phyloP scores from a whole-genome alignment of 305 asterid genomes.

The Solanum hybrid region DNA sequence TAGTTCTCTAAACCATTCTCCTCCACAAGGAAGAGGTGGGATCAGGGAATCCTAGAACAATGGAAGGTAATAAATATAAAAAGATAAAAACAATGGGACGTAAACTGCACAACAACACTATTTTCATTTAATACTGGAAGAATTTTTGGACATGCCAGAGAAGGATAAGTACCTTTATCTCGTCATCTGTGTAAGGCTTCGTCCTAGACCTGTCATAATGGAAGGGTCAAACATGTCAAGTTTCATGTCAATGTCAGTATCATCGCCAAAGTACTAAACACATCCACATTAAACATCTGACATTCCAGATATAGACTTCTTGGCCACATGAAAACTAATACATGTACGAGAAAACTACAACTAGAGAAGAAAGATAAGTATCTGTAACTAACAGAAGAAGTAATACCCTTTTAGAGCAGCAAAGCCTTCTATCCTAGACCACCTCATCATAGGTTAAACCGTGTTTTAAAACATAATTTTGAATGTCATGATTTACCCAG shows the following conservation, averaged over 20 bases:
- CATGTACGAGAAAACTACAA: background rate
- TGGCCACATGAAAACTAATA: background rate
- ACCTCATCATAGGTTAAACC: background rate
- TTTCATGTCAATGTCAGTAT: slow-evolving; percentile 1
- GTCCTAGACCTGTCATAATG: slow-evolving; percentile 26
- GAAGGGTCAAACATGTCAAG: slow-evolving; percentile 17
- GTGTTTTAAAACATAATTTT: background rate
- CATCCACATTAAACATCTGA: background rate
- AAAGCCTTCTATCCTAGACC: background rate
- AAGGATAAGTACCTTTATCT: slow-evolving; percentile 60
- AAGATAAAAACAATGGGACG: background rate
- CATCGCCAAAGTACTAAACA: background rate
- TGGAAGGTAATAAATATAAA: background rate
- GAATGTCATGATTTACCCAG: background rate
- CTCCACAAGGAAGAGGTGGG: background rate
- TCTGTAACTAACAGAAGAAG: background rate
- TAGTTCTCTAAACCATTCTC: background rate
- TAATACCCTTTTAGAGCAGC: background rate
- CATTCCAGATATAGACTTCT: background rate
- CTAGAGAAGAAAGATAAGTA: background rate
- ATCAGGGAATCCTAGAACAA: background rate
- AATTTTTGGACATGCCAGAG: background rate
- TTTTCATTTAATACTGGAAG: background rate
- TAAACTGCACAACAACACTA: background rate
- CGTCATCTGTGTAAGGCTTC: slow-evolving; percentile 73